These are phyloP conservation scores for Rhodamnia rubescens DNA, from an alignment of 345 rosid genomes.

Conservation along the genomic window DNA sequence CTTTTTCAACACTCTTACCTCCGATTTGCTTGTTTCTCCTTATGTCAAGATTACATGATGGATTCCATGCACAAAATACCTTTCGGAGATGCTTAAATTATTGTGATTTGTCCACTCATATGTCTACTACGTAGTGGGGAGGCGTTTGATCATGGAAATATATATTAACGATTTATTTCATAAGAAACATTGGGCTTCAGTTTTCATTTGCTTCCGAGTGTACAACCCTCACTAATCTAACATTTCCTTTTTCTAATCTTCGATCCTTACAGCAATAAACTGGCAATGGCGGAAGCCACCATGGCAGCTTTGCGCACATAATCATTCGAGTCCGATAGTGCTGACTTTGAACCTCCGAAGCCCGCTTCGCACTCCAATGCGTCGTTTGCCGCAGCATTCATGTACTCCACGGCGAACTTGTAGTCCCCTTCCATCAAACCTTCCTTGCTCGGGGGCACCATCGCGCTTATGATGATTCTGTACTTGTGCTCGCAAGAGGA, in stretches of 20 bases:
- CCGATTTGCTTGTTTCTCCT: not conserved
- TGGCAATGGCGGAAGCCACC: conserved; percentile 17
- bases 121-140: not conserved
- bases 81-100: not conserved
- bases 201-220: not conserved
- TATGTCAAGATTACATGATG: not conserved
- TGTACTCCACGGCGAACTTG: conserved; percentile 7
- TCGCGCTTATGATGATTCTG: conserved; percentile 3
- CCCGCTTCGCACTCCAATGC: conserved; percentile 9
- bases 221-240: not conserved
- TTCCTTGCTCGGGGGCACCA: conserved; percentile 1
- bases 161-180: not conserved
- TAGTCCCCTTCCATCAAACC: conserved; percentile 13
- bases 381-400: conserved; percentile 6
- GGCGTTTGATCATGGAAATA: not conserved
- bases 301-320: conserved; percentile 1
- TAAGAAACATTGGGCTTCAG: not conserved
- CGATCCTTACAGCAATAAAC: conserved; percentile 8
- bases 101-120: not conserved
- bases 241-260: not conserved
- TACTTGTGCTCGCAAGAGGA: conserved; percentile 5
- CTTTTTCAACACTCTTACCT: not conserved
- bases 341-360: conserved; percentile 12
- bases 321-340: conserved; percentile 7
- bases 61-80: not conserved